phyloP scores from a whole-genome alignment of 148 eudicot species.

The Agrostemma githago region DNA sequence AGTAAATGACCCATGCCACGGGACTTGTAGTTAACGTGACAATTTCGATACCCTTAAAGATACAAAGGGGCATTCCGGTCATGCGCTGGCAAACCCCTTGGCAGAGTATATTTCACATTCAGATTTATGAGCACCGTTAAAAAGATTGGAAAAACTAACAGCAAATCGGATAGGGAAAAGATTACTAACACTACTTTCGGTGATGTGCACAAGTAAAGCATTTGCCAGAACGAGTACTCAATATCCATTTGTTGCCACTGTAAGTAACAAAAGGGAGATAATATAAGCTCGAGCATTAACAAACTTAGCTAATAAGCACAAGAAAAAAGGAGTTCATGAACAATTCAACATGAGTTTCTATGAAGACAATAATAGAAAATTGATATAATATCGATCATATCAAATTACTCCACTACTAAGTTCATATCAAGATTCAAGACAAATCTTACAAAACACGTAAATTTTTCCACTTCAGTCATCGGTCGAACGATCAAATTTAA shows the following conservation, averaged over 20 bases:
- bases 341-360: background rate
- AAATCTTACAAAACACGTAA: background rate
- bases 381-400: background rate
- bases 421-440: background rate
- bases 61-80: no score
- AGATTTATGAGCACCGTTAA: no score
- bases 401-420: background rate
- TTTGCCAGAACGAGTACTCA: slow-evolving; percentile 97
- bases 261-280: slow-evolving; percentile 20
- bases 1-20: no score
- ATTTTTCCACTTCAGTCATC: background rate
- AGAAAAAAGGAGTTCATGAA: background rate
- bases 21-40: no score
- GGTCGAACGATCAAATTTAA: background rate
- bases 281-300: slow-evolving; percentile 5
- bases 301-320: background rate
- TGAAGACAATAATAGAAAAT: background rate
- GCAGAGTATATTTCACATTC: no score
- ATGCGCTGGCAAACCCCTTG: no score
- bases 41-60: no score
- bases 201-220: slow-evolving; percentile 86
- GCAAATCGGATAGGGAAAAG: background rate
- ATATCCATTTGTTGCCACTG: slow-evolving; percentile 99
- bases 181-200: slow-evolving; percentile 78
- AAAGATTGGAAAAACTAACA: background rate